phyloP scores from a whole-genome alignment of 768 basidiomycete genomes.

The Phaeolepiota aurea region DNA sequence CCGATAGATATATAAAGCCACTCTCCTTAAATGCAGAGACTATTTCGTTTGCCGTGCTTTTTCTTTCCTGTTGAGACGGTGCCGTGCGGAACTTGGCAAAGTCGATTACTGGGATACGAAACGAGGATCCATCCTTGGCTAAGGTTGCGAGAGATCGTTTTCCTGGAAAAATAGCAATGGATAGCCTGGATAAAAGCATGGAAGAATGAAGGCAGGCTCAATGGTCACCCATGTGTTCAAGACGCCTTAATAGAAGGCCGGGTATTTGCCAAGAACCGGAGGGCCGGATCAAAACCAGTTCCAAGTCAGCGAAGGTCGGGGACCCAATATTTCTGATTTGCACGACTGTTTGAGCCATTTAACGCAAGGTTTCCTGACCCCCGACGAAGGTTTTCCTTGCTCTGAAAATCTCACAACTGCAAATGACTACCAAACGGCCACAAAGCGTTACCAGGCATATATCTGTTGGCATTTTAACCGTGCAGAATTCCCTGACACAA shows the following conservation, averaged over 20 bases:
- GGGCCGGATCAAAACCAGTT: neutral
- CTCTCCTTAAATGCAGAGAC: constrained; percentile 74
- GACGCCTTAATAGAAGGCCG: neutral
- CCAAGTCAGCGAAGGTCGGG: constrained; percentile 1
- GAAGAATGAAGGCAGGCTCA: neutral
- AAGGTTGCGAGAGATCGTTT: constrained; percentile 20
- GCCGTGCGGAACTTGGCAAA: constrained; percentile 59
- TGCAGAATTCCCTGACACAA: constrained; percentile 11
- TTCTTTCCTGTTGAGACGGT: constrained; percentile 44
- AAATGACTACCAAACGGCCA: constrained; percentile 11
- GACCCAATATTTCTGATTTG: neutral
- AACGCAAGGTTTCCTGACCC: constrained; percentile 6
- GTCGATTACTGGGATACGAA: constrained; percentile 72
- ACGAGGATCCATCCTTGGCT: constrained; percentile 20
- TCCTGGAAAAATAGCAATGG: neutral
- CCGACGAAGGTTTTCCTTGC: neutral
- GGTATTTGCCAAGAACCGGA: too few relatives aligned
- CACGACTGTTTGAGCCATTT: constrained; percentile 2
- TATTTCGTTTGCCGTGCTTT: constrained; percentile 55
- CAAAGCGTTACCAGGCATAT: constrained; percentile 11
- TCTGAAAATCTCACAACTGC: neutral
- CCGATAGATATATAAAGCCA: constrained; percentile 72
- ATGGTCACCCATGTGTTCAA: neutral
- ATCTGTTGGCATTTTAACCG: constrained; percentile 11
- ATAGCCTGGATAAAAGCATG: neutral